A percentile compares a stretch with the other conserved stretches of the same genome.
Evolutionary conservation across 371 early-diverging fungal genomes (phyloP).

Genomic region (Furculomyces boomerangus): DNA sequence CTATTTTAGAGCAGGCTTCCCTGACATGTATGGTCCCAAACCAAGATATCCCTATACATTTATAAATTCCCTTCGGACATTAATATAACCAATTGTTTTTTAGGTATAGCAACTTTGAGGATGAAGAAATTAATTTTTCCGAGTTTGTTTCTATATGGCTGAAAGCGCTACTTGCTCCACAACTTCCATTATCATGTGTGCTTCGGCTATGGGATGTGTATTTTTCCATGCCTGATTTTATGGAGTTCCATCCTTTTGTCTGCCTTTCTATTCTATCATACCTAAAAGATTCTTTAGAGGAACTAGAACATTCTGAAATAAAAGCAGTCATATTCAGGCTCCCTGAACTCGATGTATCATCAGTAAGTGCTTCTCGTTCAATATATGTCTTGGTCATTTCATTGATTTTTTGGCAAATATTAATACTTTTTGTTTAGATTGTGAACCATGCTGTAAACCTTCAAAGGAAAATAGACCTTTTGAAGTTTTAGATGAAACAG

Average conservation of each 20-base stretch:
- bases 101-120: conserved; percentile 68
- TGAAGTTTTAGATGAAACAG: neutral
- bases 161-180: conserved; percentile 52
- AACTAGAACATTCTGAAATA: conserved; percentile 81
- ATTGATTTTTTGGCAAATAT: neutral
- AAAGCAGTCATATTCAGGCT: conserved; percentile 60
- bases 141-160: conserved; percentile 88
- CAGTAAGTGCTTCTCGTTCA: neutral
- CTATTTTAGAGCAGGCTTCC: neutral
- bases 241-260: conserved; percentile 59
- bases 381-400: neutral
- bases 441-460: conserved; percentile 4
- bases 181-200: conserved; percentile 57
- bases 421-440: conserved; percentile 2
- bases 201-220: conserved; percentile 75
- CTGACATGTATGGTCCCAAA: neutral
- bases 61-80: conserved; percentile 33
- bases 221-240: conserved; percentile 46
- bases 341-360: conserved; percentile 46
- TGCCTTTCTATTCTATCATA: conserved; percentile 52
- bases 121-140: conserved; percentile 80
- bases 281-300: conserved; percentile 64
- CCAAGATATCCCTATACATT: conserved; percentile 7
- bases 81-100: conserved; percentile 5
- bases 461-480: neutral